These are phyloP conservation scores for Coemansia reversa DNA, from an alignment of 192 early-diverging fungal species.

Conservation along the genomic window DNA sequence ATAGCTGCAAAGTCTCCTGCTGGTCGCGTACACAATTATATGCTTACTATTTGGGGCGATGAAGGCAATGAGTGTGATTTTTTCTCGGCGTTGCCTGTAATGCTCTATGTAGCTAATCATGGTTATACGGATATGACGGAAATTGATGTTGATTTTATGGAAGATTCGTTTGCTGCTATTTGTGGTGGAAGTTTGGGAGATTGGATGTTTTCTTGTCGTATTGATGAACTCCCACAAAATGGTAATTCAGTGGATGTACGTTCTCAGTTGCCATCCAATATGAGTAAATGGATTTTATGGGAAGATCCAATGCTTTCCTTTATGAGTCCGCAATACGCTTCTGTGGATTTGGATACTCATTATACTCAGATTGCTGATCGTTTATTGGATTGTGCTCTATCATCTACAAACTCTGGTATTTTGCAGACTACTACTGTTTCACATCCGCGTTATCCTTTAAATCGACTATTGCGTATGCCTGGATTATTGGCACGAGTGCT, in stretches of 20 bases:
- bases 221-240: slow-evolving; percentile 54
- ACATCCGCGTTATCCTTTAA: slow-evolving; percentile 60
- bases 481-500: slow-evolving; percentile 67
- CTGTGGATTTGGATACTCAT: slow-evolving; percentile 66
- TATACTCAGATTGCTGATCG: slow-evolving; percentile 60
- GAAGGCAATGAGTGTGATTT: slow-evolving; percentile 91
- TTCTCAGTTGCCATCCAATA: slow-evolving; percentile 65
- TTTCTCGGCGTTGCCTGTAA: slow-evolving; percentile 74
- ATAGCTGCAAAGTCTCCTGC: slow-evolving; percentile 61
- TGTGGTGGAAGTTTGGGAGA: slow-evolving; percentile 79
- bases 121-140: slow-evolving; percentile 66
- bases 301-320: slow-evolving; percentile 77
- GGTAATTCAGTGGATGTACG: slow-evolving; percentile 51
- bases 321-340: slow-evolving; percentile 74
- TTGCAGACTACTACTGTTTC: background rate
- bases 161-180: slow-evolving; percentile 67
- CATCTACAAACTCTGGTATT: slow-evolving; percentile 15
- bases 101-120: slow-evolving; percentile 76
- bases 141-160: slow-evolving; percentile 60
- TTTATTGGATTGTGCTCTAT: slow-evolving; percentile 54
- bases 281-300: slow-evolving; percentile 85
- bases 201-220: slow-evolving; percentile 64
- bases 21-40: slow-evolving; percentile 65
- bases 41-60: slow-evolving; percentile 89
- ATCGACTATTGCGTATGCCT: slow-evolving; percentile 66